phyloP scores from a whole-genome alignment of 139 green algal genomes.

The Tetraselmis striata region DNA sequence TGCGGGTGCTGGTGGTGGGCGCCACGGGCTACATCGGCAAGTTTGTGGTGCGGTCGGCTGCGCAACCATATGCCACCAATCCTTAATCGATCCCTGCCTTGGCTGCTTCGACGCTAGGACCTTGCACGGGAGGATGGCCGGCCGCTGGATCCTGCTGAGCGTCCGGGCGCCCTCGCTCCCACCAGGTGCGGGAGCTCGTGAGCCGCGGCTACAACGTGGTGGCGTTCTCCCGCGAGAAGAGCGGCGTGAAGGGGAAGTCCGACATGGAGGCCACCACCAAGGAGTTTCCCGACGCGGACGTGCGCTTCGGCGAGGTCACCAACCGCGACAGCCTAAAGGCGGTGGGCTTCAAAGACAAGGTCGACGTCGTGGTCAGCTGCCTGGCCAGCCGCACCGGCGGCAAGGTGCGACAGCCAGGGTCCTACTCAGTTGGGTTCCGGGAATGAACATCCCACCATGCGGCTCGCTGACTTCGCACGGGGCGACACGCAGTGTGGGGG shows the following conservation, averaged over 20 bases:
- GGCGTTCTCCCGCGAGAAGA: conserved; percentile 78
- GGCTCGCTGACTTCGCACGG: too few relatives aligned
- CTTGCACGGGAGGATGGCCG: too few relatives aligned
- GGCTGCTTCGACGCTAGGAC: too few relatives aligned
- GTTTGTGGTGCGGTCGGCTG: conserved; percentile 39
- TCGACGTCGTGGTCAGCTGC: conserved; percentile 98
- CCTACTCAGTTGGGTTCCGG: too few relatives aligned
- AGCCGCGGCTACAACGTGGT: conserved; percentile 68
- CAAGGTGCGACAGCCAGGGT: too few relatives aligned
- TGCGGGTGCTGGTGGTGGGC: conserved; percentile 86
- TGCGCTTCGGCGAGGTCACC: conserved; percentile 84
- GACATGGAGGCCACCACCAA: conserved; percentile 60
- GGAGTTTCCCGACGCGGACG: conserved; percentile 75
- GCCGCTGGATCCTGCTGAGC: too few relatives aligned
- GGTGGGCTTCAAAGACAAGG: conserved; percentile 58
- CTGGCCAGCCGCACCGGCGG: conserved; percentile 86
- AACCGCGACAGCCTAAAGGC: conserved; percentile 49
- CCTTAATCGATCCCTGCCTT: too few relatives aligned
- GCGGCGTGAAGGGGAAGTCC: conserved; percentile 86
- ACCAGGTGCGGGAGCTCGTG: conserved; percentile 56
- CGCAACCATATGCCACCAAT: background rate
- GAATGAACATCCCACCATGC: too few relatives aligned
- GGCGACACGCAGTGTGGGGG: too few relatives aligned
- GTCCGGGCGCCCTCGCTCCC: too few relatives aligned
- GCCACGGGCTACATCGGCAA: conserved; percentile 97